Percentiles rank a stretch among this genome's conserved stretches.
phyloP scores from a whole-genome alignment of 148 eudicot species.

The Camellia sinensis region DNA sequence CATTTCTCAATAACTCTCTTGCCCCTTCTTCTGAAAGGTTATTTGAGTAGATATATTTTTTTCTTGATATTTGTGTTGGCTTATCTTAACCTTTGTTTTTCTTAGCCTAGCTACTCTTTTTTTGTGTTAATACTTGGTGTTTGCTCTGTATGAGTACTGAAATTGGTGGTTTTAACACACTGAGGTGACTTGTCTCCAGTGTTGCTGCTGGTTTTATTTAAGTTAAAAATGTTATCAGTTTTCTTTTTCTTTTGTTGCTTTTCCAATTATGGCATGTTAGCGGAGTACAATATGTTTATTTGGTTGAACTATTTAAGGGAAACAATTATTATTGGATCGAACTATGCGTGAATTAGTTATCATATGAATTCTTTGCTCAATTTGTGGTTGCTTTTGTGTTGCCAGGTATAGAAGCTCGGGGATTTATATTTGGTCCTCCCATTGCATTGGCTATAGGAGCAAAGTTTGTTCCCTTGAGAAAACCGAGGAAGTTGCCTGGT shows the following conservation, averaged over 20 bases:
- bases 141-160: background rate
- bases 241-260: background rate
- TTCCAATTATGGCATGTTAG: background rate
- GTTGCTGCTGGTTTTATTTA: background rate
- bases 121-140: background rate
- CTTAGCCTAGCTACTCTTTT: background rate
- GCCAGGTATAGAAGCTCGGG: constrained; percentile 84
- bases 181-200: background rate
- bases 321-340: background rate
- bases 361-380: background rate
- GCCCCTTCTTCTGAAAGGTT: no score
- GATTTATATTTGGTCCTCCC: constrained; percentile 92
- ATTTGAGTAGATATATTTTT: no score
- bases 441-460: constrained; percentile 96
- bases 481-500: constrained; percentile 92
- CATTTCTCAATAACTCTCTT: no score
- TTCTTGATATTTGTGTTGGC: background rate
- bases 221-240: background rate
- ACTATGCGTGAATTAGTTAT: background rate
- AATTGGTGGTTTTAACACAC: background rate
- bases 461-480: constrained; percentile 89
- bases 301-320: no score
- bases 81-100: background rate
- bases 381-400: constrained; percentile 9
- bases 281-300: background rate